phyloP scores from a whole-genome alignment of 441 rosid species.

The Jatropha podagrica region DNA sequence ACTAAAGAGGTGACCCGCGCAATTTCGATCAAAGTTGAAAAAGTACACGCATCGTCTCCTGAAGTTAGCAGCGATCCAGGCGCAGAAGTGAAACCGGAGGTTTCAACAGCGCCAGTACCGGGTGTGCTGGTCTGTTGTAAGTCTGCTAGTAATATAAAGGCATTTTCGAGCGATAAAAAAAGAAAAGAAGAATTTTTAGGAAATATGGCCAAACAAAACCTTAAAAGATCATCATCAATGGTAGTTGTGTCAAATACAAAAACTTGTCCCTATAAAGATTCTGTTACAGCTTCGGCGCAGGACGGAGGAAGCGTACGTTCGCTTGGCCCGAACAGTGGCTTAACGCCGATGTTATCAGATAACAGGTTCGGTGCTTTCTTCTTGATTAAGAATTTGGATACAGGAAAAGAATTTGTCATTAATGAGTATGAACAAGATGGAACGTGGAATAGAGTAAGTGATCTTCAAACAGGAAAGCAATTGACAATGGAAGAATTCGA shows the following conservation, averaged over 20 bases:
- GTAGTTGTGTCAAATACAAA: conserved; percentile 40
- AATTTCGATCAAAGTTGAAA: conserved; percentile 28
- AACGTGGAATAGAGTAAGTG: conserved; percentile 90
- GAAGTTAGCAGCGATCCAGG: conserved; percentile 1
- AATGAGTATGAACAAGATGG: conserved; percentile 80
- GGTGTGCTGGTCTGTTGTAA: conserved; percentile 56
- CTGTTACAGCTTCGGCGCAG: conserved; percentile 36
- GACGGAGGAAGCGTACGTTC: conserved; percentile 22
- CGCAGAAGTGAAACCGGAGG: conserved; percentile 10
- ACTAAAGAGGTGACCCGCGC: conserved; percentile 19
- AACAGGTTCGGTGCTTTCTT: conserved; percentile 57
- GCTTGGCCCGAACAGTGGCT: conserved; percentile 8
- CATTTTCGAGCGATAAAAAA: conserved; percentile 38
- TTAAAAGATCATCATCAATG: conserved; percentile 60
- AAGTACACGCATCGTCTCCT: not conserved
- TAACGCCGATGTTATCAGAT: conserved; percentile 36
- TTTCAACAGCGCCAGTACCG: conserved; percentile 25
- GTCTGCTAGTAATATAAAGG: conserved; percentile 69
- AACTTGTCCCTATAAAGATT: conserved; percentile 41
- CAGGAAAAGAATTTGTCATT: conserved; percentile 82
- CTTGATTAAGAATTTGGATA: conserved; percentile 84
- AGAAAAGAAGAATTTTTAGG: conserved; percentile 69
- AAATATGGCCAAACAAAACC: conserved; percentile 58
- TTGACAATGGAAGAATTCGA: conserved; percentile 92
- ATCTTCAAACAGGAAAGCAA: conserved; percentile 92